Evolutionary conservation across 2,329 filamentous ascomycete genomes (phyloP), one percentile per base, ranked within the genome.

Genomic region (Fusarium sp.): DNA sequence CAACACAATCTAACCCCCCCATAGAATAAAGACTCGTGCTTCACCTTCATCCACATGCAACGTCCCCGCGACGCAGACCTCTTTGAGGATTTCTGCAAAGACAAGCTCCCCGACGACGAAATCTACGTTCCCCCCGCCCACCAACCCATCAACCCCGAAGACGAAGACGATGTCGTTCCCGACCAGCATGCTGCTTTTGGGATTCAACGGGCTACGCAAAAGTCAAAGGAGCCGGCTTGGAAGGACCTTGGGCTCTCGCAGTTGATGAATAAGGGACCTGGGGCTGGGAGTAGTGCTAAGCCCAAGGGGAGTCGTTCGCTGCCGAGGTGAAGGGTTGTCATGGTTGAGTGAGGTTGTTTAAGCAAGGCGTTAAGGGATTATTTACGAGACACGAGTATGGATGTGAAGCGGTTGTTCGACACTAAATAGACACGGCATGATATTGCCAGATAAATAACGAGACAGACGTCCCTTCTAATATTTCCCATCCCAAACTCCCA

Each of bases 161-260:
- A 96, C 80, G 93, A 96, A 83, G 94, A 96, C 79, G 94, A 96
- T 79, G 92, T 96, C 5, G 94, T 96, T 6, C 94, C 94, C 0
- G 93, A 96, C 81, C 94, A 96, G 83, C 94, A 96, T 80, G 94
- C 94, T 14, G 94, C 94, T 0, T 96, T 96, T 80, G 94, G 94
- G 42, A 96, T 97, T 77, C 91, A 94, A 81, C 89, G 93, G 75
- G 94, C 94, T 11, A 95, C 93, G 17, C 92, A 94, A 83, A 88
- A 89, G 72, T 87, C 86, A 76, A 89, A 88, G 77, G 93, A 95
- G 83, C 87, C 92, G 2, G 91, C 91, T 9, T 97, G 94, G 94
- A 92, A 92, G 79, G 94, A 96, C 79, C 83, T 96, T 8, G 92
- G 93, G 0, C 84, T 96, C n/a, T 87, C 86, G 7, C 89, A 91